These are phyloP conservation scores for Adansonia rubrostipa DNA, from an alignment of 441 rosid species.

Conservation along the genomic window DNA sequence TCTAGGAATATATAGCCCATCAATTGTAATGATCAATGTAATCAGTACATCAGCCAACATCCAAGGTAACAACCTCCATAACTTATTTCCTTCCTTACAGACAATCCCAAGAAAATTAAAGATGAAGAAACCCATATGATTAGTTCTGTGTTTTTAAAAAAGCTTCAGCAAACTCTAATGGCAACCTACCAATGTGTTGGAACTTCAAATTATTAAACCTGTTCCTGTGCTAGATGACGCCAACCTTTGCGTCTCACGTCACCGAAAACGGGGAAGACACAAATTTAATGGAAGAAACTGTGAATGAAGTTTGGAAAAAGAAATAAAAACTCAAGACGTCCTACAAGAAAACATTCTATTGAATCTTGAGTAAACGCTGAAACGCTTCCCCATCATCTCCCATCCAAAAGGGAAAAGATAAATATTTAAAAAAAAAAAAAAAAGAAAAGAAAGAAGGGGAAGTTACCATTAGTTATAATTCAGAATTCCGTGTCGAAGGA, in stretches of 20 bases:
- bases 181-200: conserved; percentile 54
- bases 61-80: conserved; percentile 43
- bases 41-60: conserved; percentile 51
- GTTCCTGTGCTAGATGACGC: conserved; percentile 51
- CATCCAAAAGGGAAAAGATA: conserved; percentile 41
- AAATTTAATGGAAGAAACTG: conserved; percentile 51
- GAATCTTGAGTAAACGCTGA: conserved; percentile 59
- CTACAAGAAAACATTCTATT: conserved; percentile 50
- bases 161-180: conserved; percentile 46
- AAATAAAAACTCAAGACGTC: conserved; percentile 47
- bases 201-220: conserved; percentile 61
- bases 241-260: conserved; percentile 48
- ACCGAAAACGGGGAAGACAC: conserved; percentile 56
- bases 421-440: background rate
- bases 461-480: conserved; percentile 57
- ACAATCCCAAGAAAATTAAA: conserved; percentile 43
- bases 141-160: conserved; percentile 43
- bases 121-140: conserved; percentile 45
- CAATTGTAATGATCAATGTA: conserved; percentile 47
- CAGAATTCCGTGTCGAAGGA: conserved; percentile 46
- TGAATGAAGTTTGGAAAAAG: conserved; percentile 36
- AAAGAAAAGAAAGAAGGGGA: conserved; percentile 40
- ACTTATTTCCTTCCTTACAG: conserved; percentile 51
- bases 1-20: conserved; percentile 43
- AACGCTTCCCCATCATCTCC: conserved; percentile 51